Evolutionary conservation across 2,329 filamentous ascomycete genomes (phyloP).

Genomic region (Epichloe gansuensis): DNA sequence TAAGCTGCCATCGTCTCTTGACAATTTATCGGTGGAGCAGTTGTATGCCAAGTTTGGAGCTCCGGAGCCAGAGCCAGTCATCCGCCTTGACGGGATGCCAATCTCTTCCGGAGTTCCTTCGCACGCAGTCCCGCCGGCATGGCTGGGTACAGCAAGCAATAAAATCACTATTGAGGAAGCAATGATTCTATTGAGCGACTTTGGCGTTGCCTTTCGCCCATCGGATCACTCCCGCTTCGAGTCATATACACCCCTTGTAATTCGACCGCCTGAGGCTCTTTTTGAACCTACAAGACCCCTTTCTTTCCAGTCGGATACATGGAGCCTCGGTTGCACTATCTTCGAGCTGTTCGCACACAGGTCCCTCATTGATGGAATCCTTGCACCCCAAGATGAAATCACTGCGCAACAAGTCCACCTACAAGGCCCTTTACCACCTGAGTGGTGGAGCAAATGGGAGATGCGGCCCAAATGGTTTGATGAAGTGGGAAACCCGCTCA

Average conservation of each 20-base stretch:
- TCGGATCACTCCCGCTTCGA: slow-evolving; percentile 11
- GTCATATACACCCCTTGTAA: slow-evolving; percentile 4
- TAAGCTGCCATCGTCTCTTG: slow-evolving; percentile 9
- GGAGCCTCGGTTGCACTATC: slow-evolving; percentile 26
- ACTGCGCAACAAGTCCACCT: slow-evolving; percentile 1
- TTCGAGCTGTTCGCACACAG: slow-evolving; percentile 20
- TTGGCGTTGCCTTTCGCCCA: slow-evolving; percentile 14
- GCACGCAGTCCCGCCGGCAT: slow-evolving; percentile 13
- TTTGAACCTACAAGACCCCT: slow-evolving; percentile 13
- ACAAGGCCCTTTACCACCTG: slow-evolving; percentile 9
- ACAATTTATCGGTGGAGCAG: slow-evolving; percentile 13
- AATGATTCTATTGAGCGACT: slow-evolving; percentile 9
- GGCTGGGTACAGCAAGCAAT: slow-evolving; percentile 11
- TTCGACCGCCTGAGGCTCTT: slow-evolving; percentile 19
- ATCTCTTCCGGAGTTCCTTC: too few relatives aligned
- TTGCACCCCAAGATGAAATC: slow-evolving; percentile 1
- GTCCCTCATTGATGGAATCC: slow-evolving; percentile 10
- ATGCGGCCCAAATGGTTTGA: slow-evolving; percentile 5
- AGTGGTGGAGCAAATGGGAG: slow-evolving; percentile 15
- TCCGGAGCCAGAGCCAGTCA: slow-evolving; percentile 10
- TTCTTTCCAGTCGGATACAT: slow-evolving; percentile 25
- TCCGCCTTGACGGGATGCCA: too few relatives aligned
- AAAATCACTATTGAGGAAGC: slow-evolving; percentile 6
- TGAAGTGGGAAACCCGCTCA: slow-evolving; percentile 7
- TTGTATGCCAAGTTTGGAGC: slow-evolving; percentile 15